These are phyloP conservation scores for Lecanicillium sp. DNA, from an alignment of 2,329 filamentous ascomycete genomes.

Conservation along the genomic window DNA sequence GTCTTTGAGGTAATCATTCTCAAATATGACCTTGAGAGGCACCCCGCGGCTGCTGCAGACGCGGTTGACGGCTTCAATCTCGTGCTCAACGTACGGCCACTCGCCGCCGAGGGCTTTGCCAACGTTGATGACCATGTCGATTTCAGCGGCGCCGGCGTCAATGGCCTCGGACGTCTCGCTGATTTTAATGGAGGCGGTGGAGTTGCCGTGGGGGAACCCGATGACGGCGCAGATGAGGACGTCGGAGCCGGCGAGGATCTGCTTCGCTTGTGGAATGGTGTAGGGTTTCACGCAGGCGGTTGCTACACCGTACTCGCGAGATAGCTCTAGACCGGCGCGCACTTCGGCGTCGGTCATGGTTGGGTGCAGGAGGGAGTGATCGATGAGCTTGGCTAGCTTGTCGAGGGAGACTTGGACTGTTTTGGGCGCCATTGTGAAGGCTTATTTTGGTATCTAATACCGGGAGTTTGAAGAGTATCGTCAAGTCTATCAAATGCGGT, in stretches of 20 bases:
- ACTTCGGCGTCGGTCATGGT: slow-evolving; percentile 51
- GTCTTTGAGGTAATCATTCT: slow-evolving; percentile 47
- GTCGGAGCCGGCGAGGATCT: slow-evolving; percentile 35
- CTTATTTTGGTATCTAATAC: not conserved
- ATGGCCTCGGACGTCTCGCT: slow-evolving; percentile 41
- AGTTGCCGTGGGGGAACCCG: slow-evolving; percentile 53
- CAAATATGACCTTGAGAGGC: slow-evolving; percentile 53
- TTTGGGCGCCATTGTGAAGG: slow-evolving; percentile 10
- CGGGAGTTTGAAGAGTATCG: not conserved
- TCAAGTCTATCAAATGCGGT: no score
- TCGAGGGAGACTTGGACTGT: slow-evolving; percentile 32
- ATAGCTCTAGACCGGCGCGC: slow-evolving; percentile 36
- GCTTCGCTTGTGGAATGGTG: slow-evolving; percentile 36
- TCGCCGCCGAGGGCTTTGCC: slow-evolving; percentile 48
- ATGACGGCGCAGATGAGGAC: slow-evolving; percentile 50
- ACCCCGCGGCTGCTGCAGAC: slow-evolving; percentile 34
- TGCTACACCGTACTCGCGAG: slow-evolving; percentile 39
- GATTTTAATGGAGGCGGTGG: slow-evolving; percentile 44
- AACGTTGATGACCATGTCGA: slow-evolving; percentile 55
- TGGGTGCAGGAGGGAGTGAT: slow-evolving; percentile 55
- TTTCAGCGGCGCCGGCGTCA: slow-evolving; percentile 39
- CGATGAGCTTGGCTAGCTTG: slow-evolving; percentile 46
- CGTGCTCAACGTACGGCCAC: slow-evolving; percentile 46
- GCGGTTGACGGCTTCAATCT: slow-evolving; percentile 42
- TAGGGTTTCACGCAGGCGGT: slow-evolving; percentile 54